phyloP scores from a whole-genome alignment of 495 filamentous ascomycete species.

The Aspergillus indologenus region DNA sequence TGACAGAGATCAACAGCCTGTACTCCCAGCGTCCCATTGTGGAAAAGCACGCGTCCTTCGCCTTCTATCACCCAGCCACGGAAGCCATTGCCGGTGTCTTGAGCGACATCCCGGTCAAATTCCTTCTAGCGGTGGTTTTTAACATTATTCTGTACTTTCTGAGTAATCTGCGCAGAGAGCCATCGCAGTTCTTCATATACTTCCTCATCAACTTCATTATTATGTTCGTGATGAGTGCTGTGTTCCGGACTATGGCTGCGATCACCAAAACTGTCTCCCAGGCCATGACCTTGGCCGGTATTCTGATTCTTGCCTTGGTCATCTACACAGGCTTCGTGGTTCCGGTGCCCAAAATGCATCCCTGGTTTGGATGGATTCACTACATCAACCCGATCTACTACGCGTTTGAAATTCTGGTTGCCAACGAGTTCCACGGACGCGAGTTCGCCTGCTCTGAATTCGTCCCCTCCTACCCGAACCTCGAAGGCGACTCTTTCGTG shows the following conservation, averaged over 20 bases:
- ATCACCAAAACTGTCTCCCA: slow-evolving; percentile 64
- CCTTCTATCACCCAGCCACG: slow-evolving; percentile 56
- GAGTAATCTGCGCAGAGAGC: slow-evolving; percentile 47
- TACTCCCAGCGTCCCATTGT: slow-evolving; percentile 57
- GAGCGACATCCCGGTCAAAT: slow-evolving; percentile 52
- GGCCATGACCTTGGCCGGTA: slow-evolving; percentile 30
- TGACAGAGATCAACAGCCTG: slow-evolving; percentile 54
- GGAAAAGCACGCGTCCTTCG: slow-evolving; percentile 56
- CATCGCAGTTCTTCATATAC: slow-evolving; percentile 73
- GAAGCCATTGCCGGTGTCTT: slow-evolving; percentile 54
- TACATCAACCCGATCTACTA: slow-evolving; percentile 68
- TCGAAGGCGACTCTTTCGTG: slow-evolving; percentile 19
- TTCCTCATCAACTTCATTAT: slow-evolving; percentile 62
- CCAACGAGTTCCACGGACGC: slow-evolving; percentile 53
- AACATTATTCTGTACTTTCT: slow-evolving; percentile 55
- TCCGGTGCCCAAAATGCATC: slow-evolving; percentile 30
- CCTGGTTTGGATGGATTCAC: slow-evolving; percentile 38
- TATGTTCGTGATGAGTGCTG: slow-evolving; percentile 62
- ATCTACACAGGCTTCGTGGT: slow-evolving; percentile 38
- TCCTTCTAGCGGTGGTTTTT: slow-evolving; percentile 40
- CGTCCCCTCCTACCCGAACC: slow-evolving; percentile 40
- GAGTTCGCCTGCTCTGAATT: slow-evolving; percentile 55
- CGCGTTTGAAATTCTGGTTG: slow-evolving; percentile 36
- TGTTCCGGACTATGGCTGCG: slow-evolving; percentile 77
- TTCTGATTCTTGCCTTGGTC: slow-evolving; percentile 31